Evolutionary conservation across 441 rosid species (phyloP).

Genomic region (Brassica hybrid): DNA sequence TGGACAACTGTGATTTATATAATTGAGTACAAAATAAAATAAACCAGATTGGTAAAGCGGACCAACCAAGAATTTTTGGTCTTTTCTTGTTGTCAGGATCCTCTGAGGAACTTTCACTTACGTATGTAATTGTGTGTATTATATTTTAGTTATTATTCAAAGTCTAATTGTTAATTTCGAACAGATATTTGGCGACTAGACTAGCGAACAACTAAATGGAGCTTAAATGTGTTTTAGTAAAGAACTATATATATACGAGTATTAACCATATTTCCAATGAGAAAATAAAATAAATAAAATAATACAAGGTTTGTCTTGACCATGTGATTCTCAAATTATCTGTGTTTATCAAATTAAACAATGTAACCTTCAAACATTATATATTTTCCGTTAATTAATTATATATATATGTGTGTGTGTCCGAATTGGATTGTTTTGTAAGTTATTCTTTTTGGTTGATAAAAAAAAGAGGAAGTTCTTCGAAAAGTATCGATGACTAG

Average conservation of each 20-base stretch:
- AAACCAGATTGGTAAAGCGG: slow-evolving; percentile 40
- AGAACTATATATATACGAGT: not conserved
- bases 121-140: slow-evolving; percentile 10
- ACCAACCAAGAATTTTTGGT: slow-evolving; percentile 43
- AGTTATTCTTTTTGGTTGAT: too few relatives aligned
- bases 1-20: slow-evolving; percentile 37
- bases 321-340: not conserved
- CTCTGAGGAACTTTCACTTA: slow-evolving; percentile 40
- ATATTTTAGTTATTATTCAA: slow-evolving; percentile 5
- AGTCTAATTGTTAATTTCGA: slow-evolving; percentile 13
- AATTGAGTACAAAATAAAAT: slow-evolving; percentile 20
- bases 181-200: slow-evolving; percentile 15
- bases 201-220: not conserved
- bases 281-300: not conserved
- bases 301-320: not conserved
- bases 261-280: not conserved
- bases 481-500: too few relatives aligned
- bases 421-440: too few relatives aligned
- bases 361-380: slow-evolving; percentile 4
- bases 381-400: not conserved
- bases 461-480: too few relatives aligned
- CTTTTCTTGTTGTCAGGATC: slow-evolving; percentile 42
- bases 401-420: too few relatives aligned
- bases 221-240: not conserved
- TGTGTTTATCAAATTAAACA: not conserved